A percentile compares a stretch with the other conserved stretches of the same genome.
Evolutionary conservation across 768 basidiomycete genomes (phyloP).

Genomic region (Agaricus blazei): DNA sequence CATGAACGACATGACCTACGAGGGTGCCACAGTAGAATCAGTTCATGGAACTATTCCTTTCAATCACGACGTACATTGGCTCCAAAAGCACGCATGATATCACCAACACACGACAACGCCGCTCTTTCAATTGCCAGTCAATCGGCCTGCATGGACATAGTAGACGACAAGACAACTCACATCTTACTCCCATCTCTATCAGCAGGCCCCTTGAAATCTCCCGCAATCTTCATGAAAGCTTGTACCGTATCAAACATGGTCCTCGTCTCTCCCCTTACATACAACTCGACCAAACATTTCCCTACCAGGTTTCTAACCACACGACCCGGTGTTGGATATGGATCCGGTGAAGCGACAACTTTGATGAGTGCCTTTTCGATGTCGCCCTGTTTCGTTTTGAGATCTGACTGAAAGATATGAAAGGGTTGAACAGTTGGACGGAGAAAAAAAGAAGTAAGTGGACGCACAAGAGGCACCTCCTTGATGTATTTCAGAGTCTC

Average conservation of each 20-base stretch:
- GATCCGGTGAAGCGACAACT: slow-evolving; percentile 56
- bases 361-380: slow-evolving; percentile 65
- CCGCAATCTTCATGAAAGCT: slow-evolving; percentile 65
- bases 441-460: background rate
- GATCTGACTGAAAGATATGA: slow-evolving; percentile 41
- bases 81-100: slow-evolving; percentile 82
- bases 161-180: slow-evolving; percentile 33
- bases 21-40: background rate
- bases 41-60: background rate
- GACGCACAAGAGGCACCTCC: slow-evolving; percentile 40
- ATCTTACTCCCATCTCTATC: slow-evolving; percentile 64
- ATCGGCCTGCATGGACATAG: background rate
- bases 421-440: background rate
- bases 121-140: slow-evolving; percentile 43
- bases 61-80: slow-evolving; percentile 56
- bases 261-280: slow-evolving; percentile 76
- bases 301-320: slow-evolving; percentile 77
- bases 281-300: slow-evolving; percentile 69
- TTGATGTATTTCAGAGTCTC: slow-evolving; percentile 55
- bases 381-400: slow-evolving; percentile 59
- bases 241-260: slow-evolving; percentile 86
- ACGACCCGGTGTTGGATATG: slow-evolving; percentile 82
- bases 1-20: slow-evolving; percentile 93
- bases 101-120: slow-evolving; percentile 82
- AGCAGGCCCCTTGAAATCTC: slow-evolving; percentile 55